phyloP scores from a whole-genome alignment of 2,329 filamentous ascomycete genomes.

The Aspergillus caelatus region DNA sequence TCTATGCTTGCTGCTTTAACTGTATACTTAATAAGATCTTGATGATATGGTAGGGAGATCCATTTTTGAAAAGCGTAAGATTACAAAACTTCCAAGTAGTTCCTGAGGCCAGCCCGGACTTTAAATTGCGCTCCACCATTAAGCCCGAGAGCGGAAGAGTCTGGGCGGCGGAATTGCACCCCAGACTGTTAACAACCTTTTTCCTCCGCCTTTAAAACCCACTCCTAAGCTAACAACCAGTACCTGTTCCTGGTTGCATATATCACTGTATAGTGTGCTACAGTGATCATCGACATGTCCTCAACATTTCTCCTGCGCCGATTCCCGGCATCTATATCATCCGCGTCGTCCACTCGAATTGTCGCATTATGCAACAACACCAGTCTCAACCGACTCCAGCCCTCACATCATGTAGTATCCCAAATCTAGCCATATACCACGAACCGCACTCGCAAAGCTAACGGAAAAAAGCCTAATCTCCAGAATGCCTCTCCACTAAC shows the following conservation, averaged over 20 bases:
- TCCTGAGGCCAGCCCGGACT: background rate
- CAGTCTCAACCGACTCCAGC: background rate
- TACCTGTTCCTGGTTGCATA: background rate
- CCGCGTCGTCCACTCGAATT: background rate
- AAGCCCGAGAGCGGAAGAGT: conserved; percentile 3
- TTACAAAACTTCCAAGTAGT: background rate
- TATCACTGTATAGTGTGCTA: background rate
- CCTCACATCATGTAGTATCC: background rate
- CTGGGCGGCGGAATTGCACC: conserved; percentile 9
- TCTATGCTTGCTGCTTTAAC: background rate
- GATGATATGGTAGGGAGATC: too few relatives aligned
- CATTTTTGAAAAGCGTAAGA: background rate
- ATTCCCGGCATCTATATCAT: background rate
- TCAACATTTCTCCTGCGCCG: background rate
- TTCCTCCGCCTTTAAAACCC: conserved; percentile 24
- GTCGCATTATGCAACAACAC: background rate
- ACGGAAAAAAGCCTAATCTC: background rate
- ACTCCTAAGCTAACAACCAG: background rate
- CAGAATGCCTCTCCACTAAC: background rate
- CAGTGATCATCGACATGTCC: background rate
- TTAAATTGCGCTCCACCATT: background rate
- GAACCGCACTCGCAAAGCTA: background rate
- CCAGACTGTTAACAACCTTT: background rate
- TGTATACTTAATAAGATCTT: too few relatives aligned
- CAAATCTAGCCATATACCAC: background rate